Conservation (phyloP, 306 rosid species). For the Cucurbita pepo region DNA sequence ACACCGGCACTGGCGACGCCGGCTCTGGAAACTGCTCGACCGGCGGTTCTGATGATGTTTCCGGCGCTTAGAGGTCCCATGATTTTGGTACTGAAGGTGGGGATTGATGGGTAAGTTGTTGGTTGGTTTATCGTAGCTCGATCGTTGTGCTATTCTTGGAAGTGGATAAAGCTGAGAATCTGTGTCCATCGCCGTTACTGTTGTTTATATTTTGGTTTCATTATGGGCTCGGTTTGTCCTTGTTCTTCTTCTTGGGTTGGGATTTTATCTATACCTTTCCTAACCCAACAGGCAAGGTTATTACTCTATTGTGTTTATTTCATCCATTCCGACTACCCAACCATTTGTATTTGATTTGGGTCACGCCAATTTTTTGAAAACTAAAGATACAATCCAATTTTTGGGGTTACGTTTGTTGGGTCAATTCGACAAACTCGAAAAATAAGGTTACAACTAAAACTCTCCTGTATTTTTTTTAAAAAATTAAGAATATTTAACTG, state of each 20-base stretch:
- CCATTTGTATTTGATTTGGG: no score
- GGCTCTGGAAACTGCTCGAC: background rate
- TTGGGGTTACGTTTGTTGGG: no score
- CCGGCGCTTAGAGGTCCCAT: background rate
- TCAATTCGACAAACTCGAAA: no score
- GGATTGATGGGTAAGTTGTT: background rate
- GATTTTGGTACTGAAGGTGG: background rate
- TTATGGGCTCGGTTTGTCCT: background rate
- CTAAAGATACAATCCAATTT: no score
- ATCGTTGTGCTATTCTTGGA: background rate
- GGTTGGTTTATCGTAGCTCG: background rate
- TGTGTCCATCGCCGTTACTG: background rate
- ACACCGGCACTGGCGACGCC: background rate
- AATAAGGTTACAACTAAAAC: no score
- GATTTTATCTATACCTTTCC: background rate
- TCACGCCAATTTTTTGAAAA: no score
- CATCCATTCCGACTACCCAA: no score
- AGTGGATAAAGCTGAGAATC: background rate
- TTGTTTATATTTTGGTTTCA: background rate
- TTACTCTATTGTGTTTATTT: background rate
- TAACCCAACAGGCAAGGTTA: background rate
- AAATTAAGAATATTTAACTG: no score
- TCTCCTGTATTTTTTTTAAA: no score
- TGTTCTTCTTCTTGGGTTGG: background rate
- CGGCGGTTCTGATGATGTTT: background rate